These are phyloP conservation scores for Apiotrichum gracile DNA, from an alignment of 1,284 basidiomycete species.

Conservation along the genomic window DNA sequence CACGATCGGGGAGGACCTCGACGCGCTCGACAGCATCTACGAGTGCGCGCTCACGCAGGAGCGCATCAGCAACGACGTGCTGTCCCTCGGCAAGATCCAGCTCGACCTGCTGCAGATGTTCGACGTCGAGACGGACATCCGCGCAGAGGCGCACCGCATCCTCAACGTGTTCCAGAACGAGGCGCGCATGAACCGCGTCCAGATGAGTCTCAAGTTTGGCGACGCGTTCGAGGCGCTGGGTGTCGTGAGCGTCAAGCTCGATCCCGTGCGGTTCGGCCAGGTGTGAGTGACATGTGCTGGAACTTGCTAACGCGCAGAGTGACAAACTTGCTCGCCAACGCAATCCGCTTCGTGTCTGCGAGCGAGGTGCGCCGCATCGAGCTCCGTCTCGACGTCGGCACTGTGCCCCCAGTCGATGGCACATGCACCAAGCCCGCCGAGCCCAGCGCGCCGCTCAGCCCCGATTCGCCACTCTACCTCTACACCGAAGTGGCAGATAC, in stretches of 20 bases:
- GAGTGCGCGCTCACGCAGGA: constrained; percentile 48
- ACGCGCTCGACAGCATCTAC: constrained; percentile 42
- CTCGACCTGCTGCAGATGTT: constrained; percentile 42
- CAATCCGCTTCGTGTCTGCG: constrained; percentile 37
- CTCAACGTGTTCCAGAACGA: constrained; percentile 47
- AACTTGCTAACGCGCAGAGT: background rate
- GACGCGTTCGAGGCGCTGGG: constrained; percentile 4
- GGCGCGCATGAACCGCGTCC: constrained; percentile 30
- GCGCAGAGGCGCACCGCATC: constrained; percentile 37
- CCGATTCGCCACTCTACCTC: constrained; percentile 27
- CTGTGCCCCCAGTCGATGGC: constrained; percentile 26
- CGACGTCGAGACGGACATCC: constrained; percentile 42
- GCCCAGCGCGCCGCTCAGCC: background rate
- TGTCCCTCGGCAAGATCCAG: constrained; percentile 48
- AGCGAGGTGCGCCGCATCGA: constrained; percentile 26
- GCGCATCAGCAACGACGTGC: constrained; percentile 49
- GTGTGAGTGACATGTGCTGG: constrained; percentile 18
- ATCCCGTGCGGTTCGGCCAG: constrained; percentile 42
- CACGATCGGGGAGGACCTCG: constrained; percentile 46
- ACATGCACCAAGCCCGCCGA: constrained; percentile 27
- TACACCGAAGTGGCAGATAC: constrained; percentile 33
- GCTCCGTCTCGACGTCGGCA: constrained; percentile 33
- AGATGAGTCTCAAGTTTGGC: constrained; percentile 5
- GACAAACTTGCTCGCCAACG: constrained; percentile 43
- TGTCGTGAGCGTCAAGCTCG: constrained; percentile 26